Conservation (phyloP, 208 protist genomes). For the Acanthamoeba divionensis region DNA sequence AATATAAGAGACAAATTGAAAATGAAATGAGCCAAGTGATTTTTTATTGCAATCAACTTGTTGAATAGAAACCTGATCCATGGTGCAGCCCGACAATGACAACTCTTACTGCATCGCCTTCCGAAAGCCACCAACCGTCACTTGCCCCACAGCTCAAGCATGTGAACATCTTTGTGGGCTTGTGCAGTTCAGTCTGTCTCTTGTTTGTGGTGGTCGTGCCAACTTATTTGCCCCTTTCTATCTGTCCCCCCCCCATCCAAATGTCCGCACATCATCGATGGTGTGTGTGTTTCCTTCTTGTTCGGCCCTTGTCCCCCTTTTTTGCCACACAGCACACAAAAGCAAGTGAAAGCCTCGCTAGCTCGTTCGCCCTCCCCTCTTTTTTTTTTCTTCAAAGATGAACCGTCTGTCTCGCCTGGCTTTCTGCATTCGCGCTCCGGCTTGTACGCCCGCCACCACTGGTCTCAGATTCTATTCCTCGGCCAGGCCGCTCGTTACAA, state of each 20-base stretch:
- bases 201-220: neutral
- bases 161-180: neutral
- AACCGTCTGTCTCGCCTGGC: conserved; percentile 1
- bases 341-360: too few relatives aligned
- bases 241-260: neutral
- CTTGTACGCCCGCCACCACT: neutral
- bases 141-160: neutral
- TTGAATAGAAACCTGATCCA: too few relatives aligned
- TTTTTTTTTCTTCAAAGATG: neutral
- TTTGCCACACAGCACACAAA: too few relatives aligned
- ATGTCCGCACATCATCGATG: neutral
- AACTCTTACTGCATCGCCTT: neutral
- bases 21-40: too few relatives aligned
- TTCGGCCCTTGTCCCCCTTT: too few relatives aligned
- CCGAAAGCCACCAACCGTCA: neutral
- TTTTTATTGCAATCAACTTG: too few relatives aligned
- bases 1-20: too few relatives aligned
- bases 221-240: neutral
- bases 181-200: neutral
- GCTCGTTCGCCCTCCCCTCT: too few relatives aligned
- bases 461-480: neutral
- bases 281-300: too few relatives aligned
- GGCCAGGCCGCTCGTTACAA: neutral
- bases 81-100: neutral
- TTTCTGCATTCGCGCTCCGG: neutral